A percentile compares a stretch with the other conserved stretches of the same genome.
These are phyloP conservation scores for Cryptococcus sp. DNA, from an alignment of 1,284 basidiomycete genomes.

Conservation along the genomic window DNA sequence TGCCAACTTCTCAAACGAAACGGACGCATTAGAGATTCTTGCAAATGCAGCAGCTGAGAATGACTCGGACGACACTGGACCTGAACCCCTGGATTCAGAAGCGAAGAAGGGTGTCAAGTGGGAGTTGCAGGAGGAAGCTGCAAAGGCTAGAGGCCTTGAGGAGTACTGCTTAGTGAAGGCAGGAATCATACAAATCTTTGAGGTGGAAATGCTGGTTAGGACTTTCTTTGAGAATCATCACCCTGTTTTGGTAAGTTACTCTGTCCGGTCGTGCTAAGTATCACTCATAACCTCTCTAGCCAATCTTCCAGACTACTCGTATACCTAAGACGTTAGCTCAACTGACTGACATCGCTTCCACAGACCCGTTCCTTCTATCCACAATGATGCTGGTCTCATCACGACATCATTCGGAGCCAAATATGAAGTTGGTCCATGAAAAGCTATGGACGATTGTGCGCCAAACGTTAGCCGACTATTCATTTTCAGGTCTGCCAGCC, in stretches of 20 bases:
- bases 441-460: slow-evolving; percentile 34
- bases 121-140: slow-evolving; percentile 11
- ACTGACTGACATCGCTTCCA: slow-evolving; percentile 35
- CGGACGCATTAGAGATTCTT: slow-evolving; percentile 47
- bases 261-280: background rate
- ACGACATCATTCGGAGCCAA: slow-evolving; percentile 32
- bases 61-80: slow-evolving; percentile 9
- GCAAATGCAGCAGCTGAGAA: slow-evolving; percentile 44
- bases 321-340: slow-evolving; percentile 40
- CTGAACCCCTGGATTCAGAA: background rate
- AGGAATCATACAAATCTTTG: slow-evolving; percentile 31
- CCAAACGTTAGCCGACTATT: slow-evolving; percentile 38
- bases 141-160: slow-evolving; percentile 3
- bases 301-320: slow-evolving; percentile 43
- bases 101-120: slow-evolving; percentile 9
- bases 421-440: slow-evolving; percentile 34
- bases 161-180: slow-evolving; percentile 41
- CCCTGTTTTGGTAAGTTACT: slow-evolving; percentile 38
- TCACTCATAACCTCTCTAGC: slow-evolving; percentile 18
- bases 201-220: slow-evolving; percentile 35
- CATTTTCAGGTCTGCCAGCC: slow-evolving; percentile 41
- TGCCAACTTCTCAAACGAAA: slow-evolving; percentile 47
- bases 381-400: slow-evolving; percentile 45
- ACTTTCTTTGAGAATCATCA: slow-evolving; percentile 44
- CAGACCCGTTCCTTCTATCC: slow-evolving; percentile 45